A percentile compares a stretch with the other conserved stretches of the same genome.
phyloP scores from a whole-genome alignment of 1,284 basidiomycete genomes.

The Cutaneotrichosporon sp. region DNA sequence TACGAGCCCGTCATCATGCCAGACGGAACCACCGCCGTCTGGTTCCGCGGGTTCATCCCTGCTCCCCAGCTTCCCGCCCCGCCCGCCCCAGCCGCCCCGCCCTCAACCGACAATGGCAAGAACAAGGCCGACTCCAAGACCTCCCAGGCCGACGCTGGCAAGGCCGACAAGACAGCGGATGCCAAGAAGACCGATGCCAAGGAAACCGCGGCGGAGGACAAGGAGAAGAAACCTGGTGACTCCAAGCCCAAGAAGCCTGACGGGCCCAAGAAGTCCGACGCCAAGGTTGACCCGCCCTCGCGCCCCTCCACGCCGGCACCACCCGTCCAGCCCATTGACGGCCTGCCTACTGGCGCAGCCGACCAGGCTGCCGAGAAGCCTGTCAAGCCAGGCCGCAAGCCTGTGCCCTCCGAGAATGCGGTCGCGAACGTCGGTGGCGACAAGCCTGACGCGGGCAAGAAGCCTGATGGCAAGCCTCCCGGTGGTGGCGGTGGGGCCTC shows the following conservation, averaged over 20 bases:
- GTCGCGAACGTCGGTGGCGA: background rate
- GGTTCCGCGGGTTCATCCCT: slow-evolving; percentile 9
- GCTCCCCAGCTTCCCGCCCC: background rate
- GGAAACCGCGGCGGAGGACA: background rate
- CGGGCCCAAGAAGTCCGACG: background rate
- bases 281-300: background rate
- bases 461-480: background rate
- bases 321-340: background rate
- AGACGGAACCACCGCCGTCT: background rate
- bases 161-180: background rate
- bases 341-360: background rate
- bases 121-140: background rate
- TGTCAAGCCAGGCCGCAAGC: background rate
- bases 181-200: background rate
- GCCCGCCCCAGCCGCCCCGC: background rate
- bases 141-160: background rate
- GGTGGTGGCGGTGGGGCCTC: background rate
- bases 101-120: background rate
- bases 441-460: background rate
- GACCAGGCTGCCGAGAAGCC: slow-evolving; percentile 12
- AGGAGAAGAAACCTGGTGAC: background rate
- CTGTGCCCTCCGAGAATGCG: background rate
- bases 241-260: background rate
- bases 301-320: background rate
- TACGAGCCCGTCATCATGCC: background rate